phyloP scores from a whole-genome alignment of 345 rosid species.

The Melastoma malabathricum region DNA sequence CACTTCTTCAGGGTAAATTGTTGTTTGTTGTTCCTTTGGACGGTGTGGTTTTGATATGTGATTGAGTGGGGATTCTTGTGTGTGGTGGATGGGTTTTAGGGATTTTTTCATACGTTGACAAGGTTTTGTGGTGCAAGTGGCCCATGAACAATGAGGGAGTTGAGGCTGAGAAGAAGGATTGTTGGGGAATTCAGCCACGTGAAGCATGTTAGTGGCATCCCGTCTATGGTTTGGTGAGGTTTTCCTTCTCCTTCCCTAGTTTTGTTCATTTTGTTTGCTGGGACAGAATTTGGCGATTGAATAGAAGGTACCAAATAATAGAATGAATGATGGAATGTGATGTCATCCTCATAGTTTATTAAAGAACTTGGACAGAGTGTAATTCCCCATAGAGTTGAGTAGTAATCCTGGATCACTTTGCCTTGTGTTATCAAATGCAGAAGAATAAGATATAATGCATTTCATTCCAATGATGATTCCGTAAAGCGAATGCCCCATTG shows the following conservation, averaged over 20 bases:
- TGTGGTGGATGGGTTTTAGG: background rate
- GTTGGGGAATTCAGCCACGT: constrained; percentile 85
- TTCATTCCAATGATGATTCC: too few species aligned
- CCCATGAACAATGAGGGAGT: constrained; percentile 74
- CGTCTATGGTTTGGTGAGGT: constrained; percentile 73
- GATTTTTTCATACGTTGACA: constrained; percentile 50
- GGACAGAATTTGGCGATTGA: too few species aligned
- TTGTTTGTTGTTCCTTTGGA: background rate
- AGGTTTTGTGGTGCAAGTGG: constrained; percentile 96
- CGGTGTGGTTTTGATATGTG: background rate
- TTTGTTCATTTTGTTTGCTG: background rate
- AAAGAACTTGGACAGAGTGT: too few species aligned
- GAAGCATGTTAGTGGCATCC: constrained; percentile 81
- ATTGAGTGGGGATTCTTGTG: background rate
- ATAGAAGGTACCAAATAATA: too few species aligned
- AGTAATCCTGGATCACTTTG: too few species aligned
- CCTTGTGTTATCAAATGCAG: too few species aligned
- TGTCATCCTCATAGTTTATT: too few species aligned
- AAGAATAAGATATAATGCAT: too few species aligned
- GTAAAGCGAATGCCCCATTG: too few species aligned
- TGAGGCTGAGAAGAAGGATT: constrained; percentile 62
- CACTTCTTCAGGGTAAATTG: constrained; percentile 78
- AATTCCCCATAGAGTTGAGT: too few species aligned
- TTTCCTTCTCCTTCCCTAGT: background rate
- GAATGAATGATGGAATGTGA: too few species aligned